phyloP scores from a whole-genome alignment of 345 rosid species.

The Aquilaria sinensis region DNA sequence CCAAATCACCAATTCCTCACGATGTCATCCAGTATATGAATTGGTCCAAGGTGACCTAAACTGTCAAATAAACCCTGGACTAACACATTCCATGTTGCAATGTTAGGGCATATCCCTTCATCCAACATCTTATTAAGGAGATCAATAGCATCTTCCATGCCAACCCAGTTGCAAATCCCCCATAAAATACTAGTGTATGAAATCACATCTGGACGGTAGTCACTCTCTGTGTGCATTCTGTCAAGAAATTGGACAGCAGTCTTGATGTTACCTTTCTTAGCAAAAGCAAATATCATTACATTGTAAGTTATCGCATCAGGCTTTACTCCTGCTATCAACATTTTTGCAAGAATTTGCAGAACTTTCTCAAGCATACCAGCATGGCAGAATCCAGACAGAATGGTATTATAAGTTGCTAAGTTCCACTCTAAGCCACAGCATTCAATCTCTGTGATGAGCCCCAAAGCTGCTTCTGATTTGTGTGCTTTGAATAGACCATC shows the following conservation, averaged over 20 bases:
- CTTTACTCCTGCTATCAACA: conserved; percentile 45
- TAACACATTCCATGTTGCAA: conserved; percentile 64
- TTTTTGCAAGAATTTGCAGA: conserved; percentile 54
- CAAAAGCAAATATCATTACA: conserved; percentile 45
- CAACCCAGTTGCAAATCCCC: conserved; percentile 50
- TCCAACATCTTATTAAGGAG: conserved; percentile 48
- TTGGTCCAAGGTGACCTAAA: conserved; percentile 36
- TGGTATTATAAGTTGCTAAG: conserved; percentile 54
- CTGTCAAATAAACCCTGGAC: conserved; percentile 42
- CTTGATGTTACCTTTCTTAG: conserved; percentile 45
- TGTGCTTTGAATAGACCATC: conserved; percentile 50
- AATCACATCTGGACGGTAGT: conserved; percentile 55
- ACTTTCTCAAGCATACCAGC: conserved; percentile 41
- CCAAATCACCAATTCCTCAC: conserved; percentile 23
- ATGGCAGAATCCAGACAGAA: conserved; percentile 52
- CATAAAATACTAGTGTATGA: conserved; percentile 61
- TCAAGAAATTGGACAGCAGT: conserved; percentile 39
- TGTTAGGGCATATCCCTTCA: conserved; percentile 45
- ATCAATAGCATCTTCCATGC: conserved; percentile 38
- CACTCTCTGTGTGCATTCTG: conserved; percentile 26
- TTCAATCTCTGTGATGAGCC: conserved; percentile 45
- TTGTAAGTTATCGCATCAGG: conserved; percentile 62
- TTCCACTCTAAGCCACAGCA: conserved; percentile 37
- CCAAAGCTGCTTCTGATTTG: conserved; percentile 35
- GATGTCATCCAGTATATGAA: conserved; percentile 38